Evolutionary conservation across 2,329 filamentous ascomycete genomes (phyloP), one percentile per base, ranked within the genome.

Genomic region (Aureobasidium sp.): DNA sequence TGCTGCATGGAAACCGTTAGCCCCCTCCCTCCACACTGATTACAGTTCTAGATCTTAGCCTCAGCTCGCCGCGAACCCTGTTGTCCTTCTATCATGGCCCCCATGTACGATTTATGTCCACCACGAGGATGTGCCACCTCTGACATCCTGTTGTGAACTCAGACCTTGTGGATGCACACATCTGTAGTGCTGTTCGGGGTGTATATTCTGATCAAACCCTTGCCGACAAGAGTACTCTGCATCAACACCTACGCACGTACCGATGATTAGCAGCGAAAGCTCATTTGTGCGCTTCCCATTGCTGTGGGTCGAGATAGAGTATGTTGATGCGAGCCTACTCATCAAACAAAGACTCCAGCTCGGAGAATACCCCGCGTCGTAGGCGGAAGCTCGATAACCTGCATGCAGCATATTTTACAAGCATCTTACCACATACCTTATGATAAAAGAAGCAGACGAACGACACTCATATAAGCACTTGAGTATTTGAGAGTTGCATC

Each of bases 31-130:
- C 8, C 30, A 10, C 29, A 36, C 5, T 9, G 21, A 13, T 16
- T 29, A 36, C 14, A 11, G 21, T 13, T 47, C 41, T 25, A 45
- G 16, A n/a, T 47, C 32, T 29, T 47, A 27, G 54, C 42, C 54
- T 29, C 54, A 58, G 54, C 54, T 47, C 54, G 54, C 42, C 54
- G 54, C 42, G 42, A 58, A 58, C 54, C 54, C 54, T 47, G 9
- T 47, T 37, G 51, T 36, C 21, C 14, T 13, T 37, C 13, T 29
- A 32, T 37, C 54, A 34, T 44, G 27, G 42, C 21, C 11, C 25
- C 16, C 32, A 45, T 11, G n/a, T 16, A 30, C 30, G 32, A 14
- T 8, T 50, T 2, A 5, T 45, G 11, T 9, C 10, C 37, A n/a
- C 2, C 37, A 45, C 42, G 13, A 45, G 42, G 11, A 21, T 25